Base-by-base conservation (phyloP, 805 yeast species). In the Kregervanrija fluxuum region DNA sequence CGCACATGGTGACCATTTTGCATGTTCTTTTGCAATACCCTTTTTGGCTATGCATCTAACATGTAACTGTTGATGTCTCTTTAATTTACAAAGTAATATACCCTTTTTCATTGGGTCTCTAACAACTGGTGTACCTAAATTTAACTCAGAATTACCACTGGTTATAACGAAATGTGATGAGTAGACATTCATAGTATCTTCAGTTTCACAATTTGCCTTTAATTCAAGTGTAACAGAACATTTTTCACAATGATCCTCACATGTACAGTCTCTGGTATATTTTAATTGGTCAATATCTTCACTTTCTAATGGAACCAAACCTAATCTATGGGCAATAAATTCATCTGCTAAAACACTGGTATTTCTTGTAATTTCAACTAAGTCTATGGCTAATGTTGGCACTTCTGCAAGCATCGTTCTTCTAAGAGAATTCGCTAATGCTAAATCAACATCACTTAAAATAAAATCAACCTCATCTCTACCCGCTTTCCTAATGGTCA, bases 301-400 rank as follows among this genome's bases (percentile, higher is more conserved):
- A 55, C 95, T 80, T 52, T 82, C 84, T 39, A 93, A 70, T 1
- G 99, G 99, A 48, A 93, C 80, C 44, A 93, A 72, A 36, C 99
- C 99, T 50, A 93, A 68, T 61, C 99, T 74, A 66, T 93, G 99
- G 30, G 97, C 81, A 47, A 93, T 77, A 61, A 93, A 93, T 66
- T 93, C 99, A 65, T 93, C 99, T 2, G 99, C 98, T 48, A 93
- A 70, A 15, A 93, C 99, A 11, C 95, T 82, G 1, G 98, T 88
- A 68, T 93, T 93, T 40, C 77, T 80, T 59, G 88, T 95, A 51
- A 93, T 85, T 61, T 93, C 98, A 39, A 93, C 99, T 50, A 91
- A 77, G 60, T 93, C 99, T 47, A 93, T 89, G 43, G 99, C 97
- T 52, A 93, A 69, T 0, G 99, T 93, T 32, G 99, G 99, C 46